A percentile compares a stretch with the other conserved stretches of the same genome.
Conservation (phyloP, 176 grass and related monocot species). For the Juncus effusus region DNA sequence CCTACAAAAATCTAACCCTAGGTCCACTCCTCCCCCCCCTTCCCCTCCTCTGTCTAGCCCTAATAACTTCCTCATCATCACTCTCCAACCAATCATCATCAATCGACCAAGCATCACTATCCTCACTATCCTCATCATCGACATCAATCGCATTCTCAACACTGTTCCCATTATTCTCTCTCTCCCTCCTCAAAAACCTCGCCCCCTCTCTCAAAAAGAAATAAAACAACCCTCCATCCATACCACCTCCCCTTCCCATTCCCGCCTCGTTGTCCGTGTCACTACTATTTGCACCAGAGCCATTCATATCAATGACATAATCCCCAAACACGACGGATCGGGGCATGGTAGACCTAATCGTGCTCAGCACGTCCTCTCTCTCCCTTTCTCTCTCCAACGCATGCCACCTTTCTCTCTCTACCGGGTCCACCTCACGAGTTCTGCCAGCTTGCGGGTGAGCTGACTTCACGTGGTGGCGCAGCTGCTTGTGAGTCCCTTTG, state of each 20-base stretch:
- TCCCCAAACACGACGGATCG: slow-evolving; percentile 53
- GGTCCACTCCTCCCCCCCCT: not conserved
- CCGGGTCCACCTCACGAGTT: slow-evolving; percentile 50
- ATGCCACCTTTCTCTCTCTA: slow-evolving; percentile 52
- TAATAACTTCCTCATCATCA: slow-evolving; percentile 15
- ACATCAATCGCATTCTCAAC: slow-evolving; percentile 7
- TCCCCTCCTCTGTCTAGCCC: not conserved
- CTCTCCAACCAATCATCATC: slow-evolving; percentile 15
- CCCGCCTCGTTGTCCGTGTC: slow-evolving; percentile 13
- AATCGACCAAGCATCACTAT: slow-evolving; percentile 11
- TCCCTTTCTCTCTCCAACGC: slow-evolving; percentile 61
- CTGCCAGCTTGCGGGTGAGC: slow-evolving; percentile 46
- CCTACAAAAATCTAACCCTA: slow-evolving; percentile 7
- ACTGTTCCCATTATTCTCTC: slow-evolving; percentile 9
- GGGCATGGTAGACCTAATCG: slow-evolving; percentile 65
- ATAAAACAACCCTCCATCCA: slow-evolving; percentile 12
- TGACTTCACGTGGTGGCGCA: slow-evolving; percentile 57
- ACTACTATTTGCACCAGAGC: slow-evolving; percentile 20
- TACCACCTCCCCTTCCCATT: not conserved
- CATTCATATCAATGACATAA: slow-evolving; percentile 61
- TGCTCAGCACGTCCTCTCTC: slow-evolving; percentile 71
- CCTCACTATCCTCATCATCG: slow-evolving; percentile 4
- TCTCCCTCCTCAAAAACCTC: slow-evolving; percentile 16
- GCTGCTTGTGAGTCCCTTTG: slow-evolving; percentile 51
- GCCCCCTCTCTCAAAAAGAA: slow-evolving; percentile 19